Evolutionary conservation across 176 grass and related monocot genomes (phyloP), one percentile per base, ranked within the genome.

Genomic region (Chrysopogon serrulatus): DNA sequence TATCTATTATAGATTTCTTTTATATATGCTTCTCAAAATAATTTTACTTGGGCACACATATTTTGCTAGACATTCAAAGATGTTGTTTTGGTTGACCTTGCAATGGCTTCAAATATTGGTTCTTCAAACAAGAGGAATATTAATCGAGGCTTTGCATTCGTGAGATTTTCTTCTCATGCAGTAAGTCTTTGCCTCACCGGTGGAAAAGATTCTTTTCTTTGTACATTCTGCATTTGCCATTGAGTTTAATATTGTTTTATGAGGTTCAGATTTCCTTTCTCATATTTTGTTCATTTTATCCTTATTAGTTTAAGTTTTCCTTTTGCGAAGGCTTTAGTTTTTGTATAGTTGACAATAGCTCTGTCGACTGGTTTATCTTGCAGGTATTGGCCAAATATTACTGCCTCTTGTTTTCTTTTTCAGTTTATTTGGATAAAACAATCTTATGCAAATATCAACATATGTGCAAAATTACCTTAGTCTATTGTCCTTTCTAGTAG

Each of bases 81-180:
- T 86, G 91, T 97, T 71, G 30, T 92, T 63, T 94, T 87, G 7
- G 87, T 97, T 83, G 87, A 97, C 54, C 94, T 97, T 81, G 84
- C 91, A 71, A 88, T 86, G 85, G 42, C 85, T 88, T 80, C 79
- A 84, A 79, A 65, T 77, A 10, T 11, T 88, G 79, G 83, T 80
- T 88, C 90, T 80, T 87, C 77, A 74, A 84, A 60, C 12, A 97
- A 83, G 84, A 92, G 62, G 30, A 79, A 73, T 83, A 51, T 90
- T 51, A 94, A 97, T 65, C 74, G 94, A 71, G 94, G 94, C 57
- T 94, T 94, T 94, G 94, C 82, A 57, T 92, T 97, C 67, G 91
- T 97, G 57, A 91, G 60, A 42, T 97, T 94, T 84, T 77, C 89
- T 74, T 94, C 91, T 82, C 94, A 94, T 88, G 82, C 84, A 60